A percentile compares a stretch with the other conserved stretches of the same genome.
Evolutionary conservation across 805 yeast genomes (phyloP).

Genomic region (Komagataella kurtzmanii): DNA sequence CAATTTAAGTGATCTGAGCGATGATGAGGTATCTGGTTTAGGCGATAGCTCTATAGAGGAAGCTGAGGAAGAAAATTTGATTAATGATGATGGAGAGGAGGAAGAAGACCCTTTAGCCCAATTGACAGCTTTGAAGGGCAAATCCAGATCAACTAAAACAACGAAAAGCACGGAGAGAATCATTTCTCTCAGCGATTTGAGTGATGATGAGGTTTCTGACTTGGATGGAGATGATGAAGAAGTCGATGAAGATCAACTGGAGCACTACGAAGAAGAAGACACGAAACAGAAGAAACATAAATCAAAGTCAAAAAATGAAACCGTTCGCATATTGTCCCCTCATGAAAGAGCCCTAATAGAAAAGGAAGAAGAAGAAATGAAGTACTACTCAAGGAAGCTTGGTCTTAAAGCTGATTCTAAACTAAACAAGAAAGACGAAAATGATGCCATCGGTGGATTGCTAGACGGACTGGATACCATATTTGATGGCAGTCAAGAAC

Average conservation of each 20-base stretch:
- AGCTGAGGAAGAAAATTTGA: slow-evolving; percentile 10
- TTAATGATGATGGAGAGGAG: slow-evolving; percentile 16
- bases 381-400: slow-evolving; percentile 69
- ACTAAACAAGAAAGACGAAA: slow-evolving; percentile 40
- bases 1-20: slow-evolving; percentile 9
- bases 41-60: slow-evolving; percentile 13
- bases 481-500: slow-evolving; percentile 19
- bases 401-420: slow-evolving; percentile 49
- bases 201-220: slow-evolving; percentile 6
- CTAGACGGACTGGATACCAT: slow-evolving; percentile 58
- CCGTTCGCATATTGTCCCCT: slow-evolving; percentile 17
- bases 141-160: slow-evolving; percentile 3
- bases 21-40: slow-evolving; percentile 11
- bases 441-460: slow-evolving; percentile 73
- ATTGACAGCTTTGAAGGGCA: slow-evolving; percentile 25
- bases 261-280: slow-evolving; percentile 9
- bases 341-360: slow-evolving; percentile 34
- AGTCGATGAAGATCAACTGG: slow-evolving; percentile 11
- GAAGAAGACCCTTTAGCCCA: slow-evolving; percentile 31
- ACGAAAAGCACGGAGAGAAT: not conserved
- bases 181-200: slow-evolving; percentile 7
- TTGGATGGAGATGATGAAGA: slow-evolving; percentile 6
- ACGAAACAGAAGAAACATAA: slow-evolving; percentile 6
- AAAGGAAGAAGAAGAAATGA: slow-evolving; percentile 67
- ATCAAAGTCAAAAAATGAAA: slow-evolving; percentile 4